Evolutionary conservation across 2,329 filamentous ascomycete species (phyloP), one percentile per base, ranked within the genome.

Genomic region (Didymella lethalis): DNA sequence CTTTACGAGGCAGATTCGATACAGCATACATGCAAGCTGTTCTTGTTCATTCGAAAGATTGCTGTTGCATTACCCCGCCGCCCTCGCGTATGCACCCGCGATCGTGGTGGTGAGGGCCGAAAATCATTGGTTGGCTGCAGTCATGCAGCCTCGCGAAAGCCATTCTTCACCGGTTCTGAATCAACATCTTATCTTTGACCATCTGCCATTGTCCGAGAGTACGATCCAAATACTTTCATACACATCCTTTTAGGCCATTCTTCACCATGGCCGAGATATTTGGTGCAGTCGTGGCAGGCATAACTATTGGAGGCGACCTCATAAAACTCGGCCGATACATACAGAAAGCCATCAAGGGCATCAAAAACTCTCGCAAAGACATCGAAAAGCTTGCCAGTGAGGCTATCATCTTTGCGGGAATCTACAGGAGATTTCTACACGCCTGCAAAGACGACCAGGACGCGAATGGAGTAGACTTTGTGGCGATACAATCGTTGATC

Each of bases 101-200:
- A 26, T 23, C 4, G 12, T 56, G 31, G 18, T 16, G 54, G 54
- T 50, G 54, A 26, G 18, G 40, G 31, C 7, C 25, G 3, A 46
- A 50, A 40, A 28, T 20, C 26, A 3, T 31, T 56, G 47, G 32
- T 56, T 56, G 54, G 54, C 26, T 40, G 18, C 7, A 14, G 5
- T 4, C 2, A 32, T 46, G 40, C 47, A 56, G 40, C 47, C 28
- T 31, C 20, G 40, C 12, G n/a, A 29, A 7, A 28, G 2, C 8
- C 25, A 20, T n/a, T 10, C 40, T 32, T 50, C 54, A 56, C 54
- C 54, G 54, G 54, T 56, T 25, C 26, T 36, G 14, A 36, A n/a
- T 14, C 14, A n/a, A 36, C 5, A n/a, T n/a, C 32, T n/a, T 36
- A 36, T 36, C 32, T 36, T 36, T 10, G 28, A 29, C 28, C 28